Conservation (phyloP, 1,284 basidiomycete species). For the Microbotryomycetes sp. region DNA sequence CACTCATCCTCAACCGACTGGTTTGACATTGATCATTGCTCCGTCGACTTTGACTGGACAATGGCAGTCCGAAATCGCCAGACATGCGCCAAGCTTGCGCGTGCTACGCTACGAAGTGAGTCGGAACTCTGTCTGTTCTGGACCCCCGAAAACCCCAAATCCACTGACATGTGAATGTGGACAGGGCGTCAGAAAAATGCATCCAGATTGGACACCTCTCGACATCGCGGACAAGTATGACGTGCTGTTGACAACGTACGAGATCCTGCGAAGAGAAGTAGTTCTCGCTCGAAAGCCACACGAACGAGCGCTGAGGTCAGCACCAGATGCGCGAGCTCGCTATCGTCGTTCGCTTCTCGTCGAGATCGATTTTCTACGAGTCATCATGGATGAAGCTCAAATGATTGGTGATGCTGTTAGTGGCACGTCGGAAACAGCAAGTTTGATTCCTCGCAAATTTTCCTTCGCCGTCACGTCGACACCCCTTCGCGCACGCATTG, state of each 20-base stretch:
- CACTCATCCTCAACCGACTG: slow-evolving; percentile 29
- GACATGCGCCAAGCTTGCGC: slow-evolving; percentile 33
- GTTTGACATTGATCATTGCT: slow-evolving; percentile 33
- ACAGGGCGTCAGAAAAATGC: slow-evolving; percentile 17
- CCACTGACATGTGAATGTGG: no score
- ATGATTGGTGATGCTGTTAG: slow-evolving; percentile 15
- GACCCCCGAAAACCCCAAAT: background rate
- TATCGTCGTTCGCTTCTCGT: slow-evolving; percentile 30
- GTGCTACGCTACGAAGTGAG: slow-evolving; percentile 34
- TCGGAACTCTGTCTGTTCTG: background rate
- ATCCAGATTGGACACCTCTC: background rate
- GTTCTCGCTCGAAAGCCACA: slow-evolving; percentile 32
- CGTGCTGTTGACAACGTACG: slow-evolving; percentile 36
- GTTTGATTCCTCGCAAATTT: slow-evolving; percentile 30
- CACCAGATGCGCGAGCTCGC: slow-evolving; percentile 1
- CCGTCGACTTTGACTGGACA: slow-evolving; percentile 34
- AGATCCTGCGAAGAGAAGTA: slow-evolving; percentile 30
- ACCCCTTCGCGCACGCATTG: slow-evolving; percentile 32
- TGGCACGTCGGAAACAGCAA: slow-evolving; percentile 31
- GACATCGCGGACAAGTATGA: slow-evolving; percentile 23
- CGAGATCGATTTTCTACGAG: slow-evolving; percentile 33
- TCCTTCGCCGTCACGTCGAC: slow-evolving; percentile 36
- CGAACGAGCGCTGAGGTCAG: slow-evolving; percentile 14
- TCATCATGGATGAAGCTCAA: slow-evolving; percentile 37
- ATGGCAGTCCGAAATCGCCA: slow-evolving; percentile 33